phyloP scores from a whole-genome alignment of 805 yeast genomes.

The Metschnikowia gelsemii region DNA sequence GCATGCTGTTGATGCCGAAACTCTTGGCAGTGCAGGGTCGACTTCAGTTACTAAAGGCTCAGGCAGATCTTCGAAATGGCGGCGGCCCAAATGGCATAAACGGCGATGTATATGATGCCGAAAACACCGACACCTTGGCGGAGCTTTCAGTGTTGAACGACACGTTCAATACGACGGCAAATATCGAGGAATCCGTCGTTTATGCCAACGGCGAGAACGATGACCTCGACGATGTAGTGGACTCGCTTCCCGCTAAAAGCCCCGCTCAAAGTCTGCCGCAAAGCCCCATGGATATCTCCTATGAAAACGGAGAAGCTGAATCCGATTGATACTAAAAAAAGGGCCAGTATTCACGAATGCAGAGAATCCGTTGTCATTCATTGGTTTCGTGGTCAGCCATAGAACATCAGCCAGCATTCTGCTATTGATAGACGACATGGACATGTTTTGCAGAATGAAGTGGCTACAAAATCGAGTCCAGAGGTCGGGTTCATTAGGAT shows the following conservation, averaged over 20 bases:
- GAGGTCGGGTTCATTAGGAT: too few species aligned
- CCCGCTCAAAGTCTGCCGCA: too few species aligned
- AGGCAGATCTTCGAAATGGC: slow-evolving; percentile 60
- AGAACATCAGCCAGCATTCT: too few species aligned
- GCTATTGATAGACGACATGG: too few species aligned
- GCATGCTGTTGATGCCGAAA: slow-evolving; percentile 58
- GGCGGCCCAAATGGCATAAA: too few species aligned
- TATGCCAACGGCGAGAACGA: slow-evolving; percentile 45
- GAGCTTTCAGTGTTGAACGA: slow-evolving; percentile 20
- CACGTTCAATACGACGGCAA: slow-evolving; percentile 23
- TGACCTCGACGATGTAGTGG: slow-evolving; percentile 21
- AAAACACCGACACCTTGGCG: slow-evolving; percentile 15
- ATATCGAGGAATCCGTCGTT: slow-evolving; percentile 31
- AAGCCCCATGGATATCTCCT: too few species aligned
- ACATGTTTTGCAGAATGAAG: too few species aligned
- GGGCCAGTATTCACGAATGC: not conserved
- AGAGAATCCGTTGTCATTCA: too few species aligned
- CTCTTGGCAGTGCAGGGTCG: slow-evolving; percentile 84
- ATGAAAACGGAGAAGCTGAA: slow-evolving; percentile 16
- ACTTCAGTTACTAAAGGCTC: slow-evolving; percentile 71
- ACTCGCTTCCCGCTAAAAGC: not conserved
- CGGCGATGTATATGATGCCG: slow-evolving; percentile 19
- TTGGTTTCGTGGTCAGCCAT: too few species aligned
- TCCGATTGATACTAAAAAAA: too few species aligned
- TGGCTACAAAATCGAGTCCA: too few species aligned